Evolutionary conservation across 768 basidiomycete species (phyloP), one percentile per base, ranked within the genome.

Genomic region (Leccinum subtestaceum): DNA sequence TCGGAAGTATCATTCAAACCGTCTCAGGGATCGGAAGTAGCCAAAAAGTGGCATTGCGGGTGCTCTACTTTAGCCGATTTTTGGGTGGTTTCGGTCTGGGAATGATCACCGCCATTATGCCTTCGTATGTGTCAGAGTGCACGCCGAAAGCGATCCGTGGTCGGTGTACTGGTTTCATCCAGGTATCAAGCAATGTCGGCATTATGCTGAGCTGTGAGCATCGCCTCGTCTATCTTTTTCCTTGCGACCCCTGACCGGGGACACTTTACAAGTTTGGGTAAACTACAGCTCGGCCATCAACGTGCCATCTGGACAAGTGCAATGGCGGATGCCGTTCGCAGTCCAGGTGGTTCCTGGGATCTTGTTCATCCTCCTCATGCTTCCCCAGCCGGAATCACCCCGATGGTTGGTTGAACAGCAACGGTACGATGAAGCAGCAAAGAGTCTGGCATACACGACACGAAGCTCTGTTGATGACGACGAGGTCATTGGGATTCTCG

Each of bases 81-180:
- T 56, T 88, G 0, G 78, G 81, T 7, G 87, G 87, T 17, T 73
- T 86, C 52, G 85, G 87, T 8, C 77, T 86, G 29, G 84, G 85
- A 15, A 79, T 81, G 76, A 74, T 78, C 6, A 76, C 78, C 2
- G 79, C 81, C 4, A 67, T 83, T 1, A 76, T 81, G 2, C 81
- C 81, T 12, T 73, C 80, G 0, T 84, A 83, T 51, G 74, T 82
- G 12, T 81, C 81, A 0, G 83, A 84, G 66, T 81, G 75, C 51
- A 75, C 76, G 3, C 81, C 81, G 1, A 76, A 70, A 54, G 65
- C 69, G 13, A 81, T 84, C 48, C 75, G 82, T 36, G 82, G 82
- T 3, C 74, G 81, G 4, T 81, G 81, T 55, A 81, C 82, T 3
- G 78, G 80, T 5, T 64, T 77, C 50, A 70, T 80, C 32, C 80